A percentile compares a stretch with the other conserved stretches of the same genome.
phyloP scores from a whole-genome alignment of 2,329 filamentous ascomycete species.

The Boeremia exigua region DNA sequence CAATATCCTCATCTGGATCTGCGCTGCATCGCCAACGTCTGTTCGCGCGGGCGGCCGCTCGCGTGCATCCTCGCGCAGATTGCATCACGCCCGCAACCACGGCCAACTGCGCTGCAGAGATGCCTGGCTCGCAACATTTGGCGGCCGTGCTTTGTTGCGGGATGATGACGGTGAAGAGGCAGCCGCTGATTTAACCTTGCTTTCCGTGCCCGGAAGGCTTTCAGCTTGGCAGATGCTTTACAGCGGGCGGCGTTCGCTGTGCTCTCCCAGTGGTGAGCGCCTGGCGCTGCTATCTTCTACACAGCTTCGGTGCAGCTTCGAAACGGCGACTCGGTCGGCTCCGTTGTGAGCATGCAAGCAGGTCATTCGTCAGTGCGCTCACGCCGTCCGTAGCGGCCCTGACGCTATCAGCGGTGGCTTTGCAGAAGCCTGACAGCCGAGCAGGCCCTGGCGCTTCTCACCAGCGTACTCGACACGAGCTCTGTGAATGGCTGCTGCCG shows the following conservation, averaged over 20 bases:
- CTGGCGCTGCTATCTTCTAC: slow-evolving; percentile 42
- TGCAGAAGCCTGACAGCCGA: slow-evolving; percentile 33
- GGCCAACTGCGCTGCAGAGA: slow-evolving; percentile 4
- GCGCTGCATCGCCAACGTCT: slow-evolving; percentile 22
- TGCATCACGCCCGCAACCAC: slow-evolving; percentile 19
- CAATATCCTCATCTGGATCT: slow-evolving; percentile 24
- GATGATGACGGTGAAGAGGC: slow-evolving; percentile 9
- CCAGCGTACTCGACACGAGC: slow-evolving; percentile 23
- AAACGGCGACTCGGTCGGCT: slow-evolving; percentile 44
- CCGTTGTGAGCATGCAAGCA: slow-evolving; percentile 26
- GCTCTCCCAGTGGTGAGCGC: slow-evolving; percentile 26
- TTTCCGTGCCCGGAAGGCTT: slow-evolving; percentile 12
- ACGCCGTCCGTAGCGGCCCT: slow-evolving; percentile 23
- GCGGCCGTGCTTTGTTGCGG: slow-evolving; percentile 25
- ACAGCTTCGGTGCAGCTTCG: slow-evolving; percentile 46
- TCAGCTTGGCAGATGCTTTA: slow-evolving; percentile 32
- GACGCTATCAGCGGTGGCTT: slow-evolving; percentile 40
- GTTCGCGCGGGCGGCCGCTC: slow-evolving; percentile 22
- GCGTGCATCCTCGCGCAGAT: slow-evolving; percentile 28
- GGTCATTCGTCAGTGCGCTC: slow-evolving; percentile 30
- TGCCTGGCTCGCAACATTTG: slow-evolving; percentile 16
- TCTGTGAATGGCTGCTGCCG: slow-evolving; percentile 37
- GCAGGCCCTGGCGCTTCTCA: slow-evolving; percentile 29
- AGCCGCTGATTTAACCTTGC: slow-evolving; percentile 21
- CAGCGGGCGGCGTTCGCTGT: slow-evolving; percentile 32